A percentile compares a stretch with the other conserved stretches of the same genome.
phyloP scores from a whole-genome alignment of 1,284 basidiomycete species.

The Hemileia vastatrix region DNA sequence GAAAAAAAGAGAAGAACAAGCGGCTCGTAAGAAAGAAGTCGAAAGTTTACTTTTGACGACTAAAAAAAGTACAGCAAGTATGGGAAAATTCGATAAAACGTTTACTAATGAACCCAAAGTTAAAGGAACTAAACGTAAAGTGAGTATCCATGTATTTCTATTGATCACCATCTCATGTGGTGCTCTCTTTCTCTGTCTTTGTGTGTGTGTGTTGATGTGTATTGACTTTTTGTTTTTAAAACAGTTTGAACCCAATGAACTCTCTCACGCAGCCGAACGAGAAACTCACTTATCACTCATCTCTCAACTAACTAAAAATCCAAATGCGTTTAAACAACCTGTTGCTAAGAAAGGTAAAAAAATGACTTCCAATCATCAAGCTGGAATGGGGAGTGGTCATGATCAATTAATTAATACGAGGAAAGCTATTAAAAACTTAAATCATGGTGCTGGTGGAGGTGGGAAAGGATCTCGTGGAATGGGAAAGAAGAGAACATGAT shows the following conservation, averaged over 20 bases:
- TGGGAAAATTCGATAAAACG: conserved; percentile 75
- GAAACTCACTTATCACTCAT: conserved; percentile 64
- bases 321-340: conserved; percentile 54
- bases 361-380: neutral
- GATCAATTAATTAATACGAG: too few relatives aligned
- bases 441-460: too few relatives aligned
- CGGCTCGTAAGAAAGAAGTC: conserved; percentile 61
- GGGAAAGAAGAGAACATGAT: too few relatives aligned
- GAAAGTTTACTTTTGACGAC: conserved; percentile 67
- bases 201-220: neutral
- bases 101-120: conserved; percentile 83
- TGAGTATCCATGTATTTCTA: conserved; percentile 44
- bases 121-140: conserved; percentile 85
- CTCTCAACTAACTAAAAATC: conserved; percentile 59
- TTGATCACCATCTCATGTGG: neutral
- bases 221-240: conserved; percentile 24
- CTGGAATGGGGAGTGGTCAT: too few relatives aligned
- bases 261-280: conserved; percentile 58
- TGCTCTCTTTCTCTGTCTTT: conserved; percentile 2
- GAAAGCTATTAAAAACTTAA: too few relatives aligned
- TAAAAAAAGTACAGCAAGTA: conserved; percentile 76
- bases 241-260: conserved; percentile 72
- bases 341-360: conserved; percentile 16
- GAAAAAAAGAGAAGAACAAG: conserved; percentile 41
- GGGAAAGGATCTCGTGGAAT: too few relatives aligned